phyloP scores from a whole-genome alignment of 345 rosid species.

The Melastoma malabathricum region DNA sequence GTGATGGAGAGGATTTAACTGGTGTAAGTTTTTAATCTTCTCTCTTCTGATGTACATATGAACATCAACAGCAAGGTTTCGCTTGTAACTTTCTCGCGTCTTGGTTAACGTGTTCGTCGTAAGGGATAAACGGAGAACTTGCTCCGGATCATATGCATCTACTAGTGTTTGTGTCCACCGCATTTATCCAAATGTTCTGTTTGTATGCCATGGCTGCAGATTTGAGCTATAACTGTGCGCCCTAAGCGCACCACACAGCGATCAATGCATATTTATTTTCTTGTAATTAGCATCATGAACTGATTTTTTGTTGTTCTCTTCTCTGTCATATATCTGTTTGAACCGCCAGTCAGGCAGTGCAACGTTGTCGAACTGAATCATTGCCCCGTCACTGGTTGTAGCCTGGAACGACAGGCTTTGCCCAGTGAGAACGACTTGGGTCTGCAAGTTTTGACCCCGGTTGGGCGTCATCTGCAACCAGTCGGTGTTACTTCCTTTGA shows the following conservation, averaged over 20 bases:
- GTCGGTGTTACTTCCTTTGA: slow-evolving; percentile 1
- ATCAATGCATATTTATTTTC: no score
- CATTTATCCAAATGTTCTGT: no score
- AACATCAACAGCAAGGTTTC: background rate
- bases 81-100: background rate
- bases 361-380: background rate
- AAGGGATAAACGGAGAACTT: no score
- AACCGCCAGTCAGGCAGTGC: slow-evolving; percentile 1
- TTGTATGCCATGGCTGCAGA: no score
- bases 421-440: background rate
- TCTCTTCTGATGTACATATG: background rate
- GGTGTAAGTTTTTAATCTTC: background rate
- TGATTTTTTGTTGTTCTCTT: background rate
- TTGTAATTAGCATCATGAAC: no score
- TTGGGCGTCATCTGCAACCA: slow-evolving; percentile 9
- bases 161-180: no score
- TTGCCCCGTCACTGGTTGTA: slow-evolving; percentile 2
- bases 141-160: no score
- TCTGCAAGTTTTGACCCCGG: slow-evolving; percentile 15
- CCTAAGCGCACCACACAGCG: no score
- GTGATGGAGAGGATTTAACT: background rate
- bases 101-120: background rate
- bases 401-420: slow-evolving; percentile 9
- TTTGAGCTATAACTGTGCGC: no score
- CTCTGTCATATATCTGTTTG: slow-evolving; percentile 4